Conservation (phyloP, 1,284 basidiomycete species). For the Fistulina hepatica region DNA sequence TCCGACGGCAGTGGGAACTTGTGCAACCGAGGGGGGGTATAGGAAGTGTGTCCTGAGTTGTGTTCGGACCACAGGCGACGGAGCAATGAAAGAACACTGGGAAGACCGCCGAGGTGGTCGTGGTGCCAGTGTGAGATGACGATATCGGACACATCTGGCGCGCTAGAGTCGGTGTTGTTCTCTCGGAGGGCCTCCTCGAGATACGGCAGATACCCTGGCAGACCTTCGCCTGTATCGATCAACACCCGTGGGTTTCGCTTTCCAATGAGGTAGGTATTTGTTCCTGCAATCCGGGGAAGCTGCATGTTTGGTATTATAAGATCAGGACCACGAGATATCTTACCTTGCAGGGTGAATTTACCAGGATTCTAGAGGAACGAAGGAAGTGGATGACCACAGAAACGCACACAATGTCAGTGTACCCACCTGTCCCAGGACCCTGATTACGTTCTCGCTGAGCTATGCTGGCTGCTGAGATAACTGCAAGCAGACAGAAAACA, state of each 20-base stretch:
- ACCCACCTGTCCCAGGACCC: constrained; percentile 64
- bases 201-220: constrained; percentile 54
- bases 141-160: constrained; percentile 67
- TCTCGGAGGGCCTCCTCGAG: constrained; percentile 50
- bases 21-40: constrained; percentile 57
- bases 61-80: constrained; percentile 43
- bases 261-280: constrained; percentile 88
- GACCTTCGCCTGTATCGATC: constrained; percentile 83
- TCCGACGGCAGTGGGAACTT: constrained; percentile 48
- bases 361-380: constrained; percentile 63
- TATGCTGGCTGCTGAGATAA: constrained; percentile 18
- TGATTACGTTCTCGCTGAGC: constrained; percentile 53
- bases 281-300: constrained; percentile 61
- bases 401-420: background rate
- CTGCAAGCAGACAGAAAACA: background rate
- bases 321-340: constrained; percentile 1
- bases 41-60: constrained; percentile 26
- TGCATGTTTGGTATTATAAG: constrained; percentile 2
- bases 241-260: constrained; percentile 62
- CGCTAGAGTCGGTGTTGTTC: constrained; percentile 23
- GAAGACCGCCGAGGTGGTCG: constrained; percentile 79
- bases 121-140: constrained; percentile 86
- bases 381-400: constrained; percentile 2
- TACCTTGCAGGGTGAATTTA: constrained; percentile 84
- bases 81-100: constrained; percentile 60